These are phyloP conservation scores for Colletotrichum sp. DNA, from an alignment of 2,329 filamentous ascomycete genomes.

Conservation along the genomic window DNA sequence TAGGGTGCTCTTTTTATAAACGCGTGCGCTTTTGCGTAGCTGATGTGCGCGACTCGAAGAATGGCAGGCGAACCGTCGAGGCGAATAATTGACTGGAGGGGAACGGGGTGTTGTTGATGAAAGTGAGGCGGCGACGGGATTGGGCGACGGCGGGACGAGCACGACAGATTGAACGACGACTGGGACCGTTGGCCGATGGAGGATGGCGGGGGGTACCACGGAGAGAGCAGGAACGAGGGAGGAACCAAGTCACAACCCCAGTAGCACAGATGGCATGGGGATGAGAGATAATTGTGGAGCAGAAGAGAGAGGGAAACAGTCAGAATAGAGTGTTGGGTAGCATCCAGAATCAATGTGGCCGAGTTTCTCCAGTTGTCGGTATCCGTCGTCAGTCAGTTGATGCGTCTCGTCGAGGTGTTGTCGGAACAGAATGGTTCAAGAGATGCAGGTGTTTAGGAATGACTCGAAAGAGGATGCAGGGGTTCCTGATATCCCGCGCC, in stretches of 20 bases:
- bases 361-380: background rate
- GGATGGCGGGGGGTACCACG: slow-evolving; percentile 2
- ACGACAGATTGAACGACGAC: background rate
- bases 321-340: background rate
- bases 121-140: slow-evolving; percentile 22
- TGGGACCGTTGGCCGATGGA: background rate
- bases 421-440: background rate
- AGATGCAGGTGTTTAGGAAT: slow-evolving; percentile 2
- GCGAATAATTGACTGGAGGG: slow-evolving; percentile 8
- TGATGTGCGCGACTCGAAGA: background rate
- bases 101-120: slow-evolving; percentile 20
- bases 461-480: slow-evolving; percentile 6
- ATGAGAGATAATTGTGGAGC: slow-evolving; percentile 9
- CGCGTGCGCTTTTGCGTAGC: background rate
- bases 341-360: background rate
- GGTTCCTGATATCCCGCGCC: background rate
- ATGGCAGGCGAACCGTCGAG: slow-evolving; percentile 1
- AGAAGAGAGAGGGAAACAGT: background rate
- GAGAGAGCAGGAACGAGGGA: background rate
- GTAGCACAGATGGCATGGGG: background rate
- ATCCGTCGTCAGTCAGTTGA: background rate
- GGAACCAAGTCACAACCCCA: background rate
- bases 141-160: slow-evolving; percentile 7
- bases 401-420: background rate
- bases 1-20: background rate